Base-by-base conservation (phyloP, 2,329 filamentous ascomycete species). In the Akanthomyces uredinophilus region DNA sequence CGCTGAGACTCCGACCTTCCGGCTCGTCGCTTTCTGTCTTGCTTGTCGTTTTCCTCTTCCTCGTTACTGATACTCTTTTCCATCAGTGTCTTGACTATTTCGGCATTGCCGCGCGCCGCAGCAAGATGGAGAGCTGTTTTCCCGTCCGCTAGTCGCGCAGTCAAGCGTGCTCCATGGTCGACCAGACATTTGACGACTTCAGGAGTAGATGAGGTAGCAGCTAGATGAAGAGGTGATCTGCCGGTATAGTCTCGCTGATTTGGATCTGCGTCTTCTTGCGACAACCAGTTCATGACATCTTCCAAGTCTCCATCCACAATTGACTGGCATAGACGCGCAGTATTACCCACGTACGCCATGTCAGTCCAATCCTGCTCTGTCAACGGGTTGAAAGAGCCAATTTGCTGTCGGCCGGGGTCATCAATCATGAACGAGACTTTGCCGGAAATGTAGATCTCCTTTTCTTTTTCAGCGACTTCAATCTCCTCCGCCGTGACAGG, bases 321-420 rank as follows among this genome's bases (percentile, higher is more conserved):
- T 1, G 90, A 91, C 69, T 92, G 88, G 69, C 90, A 96, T 2
- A 96, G 80, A 18, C 83, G 80, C 43, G 85, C 86, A 1, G 90
- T 93, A 66, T 92, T 90, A 13, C 91, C 90, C 41, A 96, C 82
- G 66, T 96, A 96, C 0, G 91, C 91, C 91, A 96, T 95, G 66
- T 93, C 90, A 0, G 91, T 95, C 90, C 91, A 96, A 70, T 95
- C 91, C 56, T 91, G 82, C 47, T 91, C 87, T 0, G 89, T 93
- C 43, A 94, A 80, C 0, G 91, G 92, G 68, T 95, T 89, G 76
- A 96, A 96, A 11, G 82, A 85, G 29, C 83, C 83, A 55, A 85
- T 85, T 72, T 83, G 77, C 70, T 95, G 92, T 61, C 92, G 82
- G 20, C 92, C 92, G 1, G 92, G 90, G 67, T 96, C 85, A 68